These are phyloP conservation scores for Thermothielavioides terrestris DNA, from an alignment of 495 filamentous ascomycete genomes.

Conservation along the genomic window DNA sequence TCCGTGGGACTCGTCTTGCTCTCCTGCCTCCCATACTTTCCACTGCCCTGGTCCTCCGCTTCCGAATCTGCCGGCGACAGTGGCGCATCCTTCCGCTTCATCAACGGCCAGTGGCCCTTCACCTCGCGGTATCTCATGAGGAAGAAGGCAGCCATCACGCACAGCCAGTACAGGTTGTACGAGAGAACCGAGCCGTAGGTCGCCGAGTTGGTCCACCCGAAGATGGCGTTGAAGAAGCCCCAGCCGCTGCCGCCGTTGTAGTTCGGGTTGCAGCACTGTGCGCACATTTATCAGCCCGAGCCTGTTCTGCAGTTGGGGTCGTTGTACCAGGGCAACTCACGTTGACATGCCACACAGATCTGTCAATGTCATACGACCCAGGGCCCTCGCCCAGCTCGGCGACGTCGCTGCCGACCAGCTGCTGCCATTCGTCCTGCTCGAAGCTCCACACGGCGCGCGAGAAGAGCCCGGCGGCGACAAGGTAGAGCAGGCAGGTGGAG, in stretches of 20 bases:
- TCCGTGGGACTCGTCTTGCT: not conserved
- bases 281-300: not conserved
- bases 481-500: slow-evolving; percentile 77
- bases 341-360: slow-evolving; percentile 89
- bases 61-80: not conserved
- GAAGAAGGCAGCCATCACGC: slow-evolving; percentile 52
- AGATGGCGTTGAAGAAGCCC: slow-evolving; percentile 78
- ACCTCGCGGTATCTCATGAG: slow-evolving; percentile 59
- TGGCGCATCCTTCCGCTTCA: slow-evolving; percentile 16
- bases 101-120: slow-evolving; percentile 57
- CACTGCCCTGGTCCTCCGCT: not conserved
- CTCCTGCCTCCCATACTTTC: not conserved
- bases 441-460: slow-evolving; percentile 69
- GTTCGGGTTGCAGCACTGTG: slow-evolving; percentile 65
- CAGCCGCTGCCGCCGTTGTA: slow-evolving; percentile 70
- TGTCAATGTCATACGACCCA: slow-evolving; percentile 78
- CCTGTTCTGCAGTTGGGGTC: not conserved
- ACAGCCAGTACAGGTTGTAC: slow-evolving; percentile 84
- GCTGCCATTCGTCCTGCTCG: slow-evolving; percentile 57
- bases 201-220: slow-evolving; percentile 85
- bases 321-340: slow-evolving; percentile 40
- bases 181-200: slow-evolving; percentile 76
- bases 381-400: slow-evolving; percentile 67
- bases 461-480: slow-evolving; percentile 78
- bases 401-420: slow-evolving; percentile 60